These are phyloP conservation scores for Amanita polypyramis DNA, from an alignment of 768 basidiomycete genomes.

Conservation along the genomic window DNA sequence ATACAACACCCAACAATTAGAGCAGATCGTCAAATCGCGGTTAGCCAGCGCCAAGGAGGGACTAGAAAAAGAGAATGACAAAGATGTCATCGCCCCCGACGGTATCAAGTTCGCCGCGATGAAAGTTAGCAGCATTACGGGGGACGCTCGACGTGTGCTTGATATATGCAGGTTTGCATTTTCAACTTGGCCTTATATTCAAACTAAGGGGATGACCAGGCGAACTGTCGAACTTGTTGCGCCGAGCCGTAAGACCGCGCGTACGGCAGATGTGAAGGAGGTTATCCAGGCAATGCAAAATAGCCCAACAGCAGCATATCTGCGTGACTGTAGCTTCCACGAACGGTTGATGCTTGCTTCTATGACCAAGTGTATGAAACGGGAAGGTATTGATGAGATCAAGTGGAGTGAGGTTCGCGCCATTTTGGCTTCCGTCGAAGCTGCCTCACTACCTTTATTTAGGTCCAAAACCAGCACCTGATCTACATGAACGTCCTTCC, in stretches of 20 bases:
- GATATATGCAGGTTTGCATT: constrained; percentile 75
- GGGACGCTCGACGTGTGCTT: constrained; percentile 87
- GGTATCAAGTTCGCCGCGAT: constrained; percentile 81
- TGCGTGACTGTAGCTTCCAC: constrained; percentile 77
- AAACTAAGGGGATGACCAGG: constrained; percentile 22
- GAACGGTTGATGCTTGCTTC: constrained; percentile 79
- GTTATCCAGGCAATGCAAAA: constrained; percentile 85
- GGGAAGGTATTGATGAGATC: constrained; percentile 82
- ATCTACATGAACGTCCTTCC: constrained; percentile 58
- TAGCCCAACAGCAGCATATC: constrained; percentile 78
- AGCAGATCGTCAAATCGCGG: constrained; percentile 80
- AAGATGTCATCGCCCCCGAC: constrained; percentile 46
- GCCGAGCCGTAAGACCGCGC: constrained; percentile 38
- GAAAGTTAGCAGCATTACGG: constrained; percentile 64
- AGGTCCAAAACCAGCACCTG: constrained; percentile 73
- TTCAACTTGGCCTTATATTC: neutral
- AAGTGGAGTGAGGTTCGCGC: constrained; percentile 66
- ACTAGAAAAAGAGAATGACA: constrained; percentile 26
- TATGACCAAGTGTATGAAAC: constrained; percentile 42
- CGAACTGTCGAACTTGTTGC: constrained; percentile 81
- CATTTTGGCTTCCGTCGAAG: neutral
- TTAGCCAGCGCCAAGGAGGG: constrained; percentile 44
- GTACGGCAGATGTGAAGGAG: constrained; percentile 60
- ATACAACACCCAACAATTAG: constrained; percentile 69
- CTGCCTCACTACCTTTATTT: constrained; percentile 39